Evolutionary conservation across 2,329 filamentous ascomycete species (phyloP), one percentile per base, ranked within the genome.

Genomic region (Arthrobotrys musiformis): DNA sequence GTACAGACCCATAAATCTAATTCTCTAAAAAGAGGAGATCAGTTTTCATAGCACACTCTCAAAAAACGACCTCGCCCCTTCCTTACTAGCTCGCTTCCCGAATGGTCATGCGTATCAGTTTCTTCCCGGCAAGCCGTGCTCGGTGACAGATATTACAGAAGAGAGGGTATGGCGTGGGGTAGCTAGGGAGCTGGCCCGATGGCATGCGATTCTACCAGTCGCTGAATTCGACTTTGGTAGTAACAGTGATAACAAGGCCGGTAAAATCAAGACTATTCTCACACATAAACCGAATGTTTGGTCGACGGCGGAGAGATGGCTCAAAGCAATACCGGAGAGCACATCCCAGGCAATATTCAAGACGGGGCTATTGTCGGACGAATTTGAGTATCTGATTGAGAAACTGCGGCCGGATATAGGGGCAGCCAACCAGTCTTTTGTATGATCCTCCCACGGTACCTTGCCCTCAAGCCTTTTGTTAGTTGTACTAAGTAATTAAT

Each of bases 61-160:
- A 85, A 89, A 88, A 80, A 86, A 93, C 81, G 89, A 90, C 81
- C 90, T 98, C 66, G 94, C 94, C 22, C 94, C 94, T 46, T 87
- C 92, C 79, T 87, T 98, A 63, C 88, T 97, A 69, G 94, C 93
- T 69, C 91, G 93, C 79, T 98, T 98, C 86, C 88, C 93, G 81
- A 98, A 98, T 83, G 94, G 94, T 80, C 92, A 98, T 85, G 88
- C 97, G 81, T 98, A 98, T 86, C 90, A 91, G 81, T 98, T 91
- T 85, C 91, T 97, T 80, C 89, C 89, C 78, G 94, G 94, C 66
- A 89, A 87, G 79, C 91, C 92, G 63, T 93, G 93, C 81, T 88
- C 90, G 67, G 91, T 94, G 50, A 88, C 90, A 81, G 93, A 97
- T 83, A 86, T 98, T 78, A 89, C 91, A 74, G 88, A 88, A 79